A percentile compares a stretch with the other conserved stretches of the same genome.
Evolutionary conservation across 2,329 filamentous ascomycete genomes (phyloP).

Genomic region (Didymella keratinophila): DNA sequence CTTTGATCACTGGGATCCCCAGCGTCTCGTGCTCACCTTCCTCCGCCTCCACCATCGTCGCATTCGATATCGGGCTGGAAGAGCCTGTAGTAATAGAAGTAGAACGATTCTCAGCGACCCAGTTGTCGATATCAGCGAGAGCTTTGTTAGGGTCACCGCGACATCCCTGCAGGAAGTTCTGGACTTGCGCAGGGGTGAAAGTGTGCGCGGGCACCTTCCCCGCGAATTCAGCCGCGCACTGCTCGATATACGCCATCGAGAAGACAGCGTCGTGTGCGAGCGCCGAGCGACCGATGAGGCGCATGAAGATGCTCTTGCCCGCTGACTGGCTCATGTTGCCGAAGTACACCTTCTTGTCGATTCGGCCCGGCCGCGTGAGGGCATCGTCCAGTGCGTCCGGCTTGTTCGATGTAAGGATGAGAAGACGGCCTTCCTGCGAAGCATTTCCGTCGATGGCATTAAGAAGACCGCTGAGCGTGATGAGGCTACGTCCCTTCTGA

Average conservation of each 20-base stretch:
- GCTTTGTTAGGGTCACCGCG: constrained; percentile 37
- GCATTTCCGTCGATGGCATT: constrained; percentile 86
- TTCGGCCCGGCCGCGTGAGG: constrained; percentile 74
- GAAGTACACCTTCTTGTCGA: constrained; percentile 82
- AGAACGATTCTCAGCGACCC: constrained; percentile 28
- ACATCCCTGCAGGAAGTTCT: constrained; percentile 41
- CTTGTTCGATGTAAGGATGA: constrained; percentile 84
- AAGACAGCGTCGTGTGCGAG: constrained; percentile 29
- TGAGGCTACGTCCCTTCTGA: constrained; percentile 24
- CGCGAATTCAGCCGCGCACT: constrained; percentile 36
- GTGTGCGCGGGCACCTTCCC: constrained; percentile 36
- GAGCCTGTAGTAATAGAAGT: constrained; percentile 1
- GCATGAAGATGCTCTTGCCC: constrained; percentile 40
- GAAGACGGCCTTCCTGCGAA: constrained; percentile 77
- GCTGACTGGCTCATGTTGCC: constrained; percentile 35
- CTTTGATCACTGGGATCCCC: neutral
- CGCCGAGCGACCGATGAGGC: constrained; percentile 39
- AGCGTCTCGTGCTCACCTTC: constrained; percentile 10
- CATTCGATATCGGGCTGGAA: constrained; percentile 14
- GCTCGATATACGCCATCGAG: constrained; percentile 32
- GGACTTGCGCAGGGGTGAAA: constrained; percentile 45
- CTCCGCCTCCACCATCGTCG: constrained; percentile 18
- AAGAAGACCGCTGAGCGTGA: constrained; percentile 72
- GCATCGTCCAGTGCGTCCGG: constrained; percentile 76
- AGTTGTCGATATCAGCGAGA: constrained; percentile 29